Conservation (phyloP, 192 early-diverging fungal genomes). For the Umbelopsis isabellina region DNA sequence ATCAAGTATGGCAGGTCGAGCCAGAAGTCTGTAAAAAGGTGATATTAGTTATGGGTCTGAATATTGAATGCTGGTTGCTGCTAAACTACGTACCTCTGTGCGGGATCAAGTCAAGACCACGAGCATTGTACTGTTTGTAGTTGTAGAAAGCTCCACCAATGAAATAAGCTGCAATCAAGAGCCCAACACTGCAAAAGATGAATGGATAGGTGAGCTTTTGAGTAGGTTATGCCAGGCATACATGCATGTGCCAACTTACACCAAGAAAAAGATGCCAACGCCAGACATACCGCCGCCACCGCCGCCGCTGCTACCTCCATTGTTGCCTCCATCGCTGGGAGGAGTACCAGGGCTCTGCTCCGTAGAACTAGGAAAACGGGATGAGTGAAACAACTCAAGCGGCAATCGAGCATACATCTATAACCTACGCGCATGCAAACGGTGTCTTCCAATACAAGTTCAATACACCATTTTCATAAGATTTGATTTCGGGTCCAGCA, state of each 20-base stretch:
- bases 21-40: conserved; percentile 31
- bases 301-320: neutral
- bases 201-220: neutral
- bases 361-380: neutral
- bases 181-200: conserved; percentile 2
- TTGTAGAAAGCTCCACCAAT: conserved; percentile 41
- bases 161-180: conserved; percentile 31
- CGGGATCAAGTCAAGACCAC: conserved; percentile 38
- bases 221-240: neutral
- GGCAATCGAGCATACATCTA: neutral
- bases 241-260: conserved; percentile 9
- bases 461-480: conserved; percentile 16
- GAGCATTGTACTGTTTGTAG: conserved; percentile 41
- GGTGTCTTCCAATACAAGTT: conserved; percentile 22
- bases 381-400: neutral
- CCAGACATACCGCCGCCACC: conserved; percentile 23
- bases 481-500: conserved; percentile 13
- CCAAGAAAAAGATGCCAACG: conserved; percentile 20
- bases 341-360: conserved; percentile 1
- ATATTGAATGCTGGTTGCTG: neutral
- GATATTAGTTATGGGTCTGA: neutral
- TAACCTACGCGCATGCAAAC: conserved; percentile 30
- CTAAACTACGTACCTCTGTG: conserved; percentile 26
- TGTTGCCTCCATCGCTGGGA: conserved; percentile 7
- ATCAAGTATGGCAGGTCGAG: conserved; percentile 35